Percentiles rank a stretch among this genome's conserved stretches.
phyloP scores from a whole-genome alignment of 176 grass and related monocot genomes.

The Musa acuminata region DNA sequence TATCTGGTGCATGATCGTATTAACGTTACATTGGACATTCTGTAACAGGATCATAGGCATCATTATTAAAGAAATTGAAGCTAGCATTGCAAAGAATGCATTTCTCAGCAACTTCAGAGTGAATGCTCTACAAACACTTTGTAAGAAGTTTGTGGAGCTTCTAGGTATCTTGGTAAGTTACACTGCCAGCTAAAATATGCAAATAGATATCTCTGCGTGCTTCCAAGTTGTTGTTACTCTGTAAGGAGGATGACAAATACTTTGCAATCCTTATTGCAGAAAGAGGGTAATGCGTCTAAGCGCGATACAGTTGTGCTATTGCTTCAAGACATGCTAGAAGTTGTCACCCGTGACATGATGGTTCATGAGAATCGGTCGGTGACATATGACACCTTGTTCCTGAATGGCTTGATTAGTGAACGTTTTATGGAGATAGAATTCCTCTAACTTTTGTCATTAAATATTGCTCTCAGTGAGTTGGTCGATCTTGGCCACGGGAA shows the following conservation, averaged over 20 bases:
- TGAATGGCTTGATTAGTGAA: not conserved
- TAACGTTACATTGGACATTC: constrained; percentile 20
- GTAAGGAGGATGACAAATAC: not conserved
- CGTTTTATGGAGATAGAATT: not conserved
- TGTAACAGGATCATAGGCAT: constrained; percentile 78
- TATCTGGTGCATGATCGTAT: not conserved
- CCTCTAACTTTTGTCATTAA: constrained; percentile 1
- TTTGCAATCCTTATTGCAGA: constrained; percentile 36
- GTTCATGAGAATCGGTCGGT: constrained; percentile 77
- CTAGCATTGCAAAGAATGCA: constrained; percentile 69
- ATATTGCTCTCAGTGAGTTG: constrained; percentile 48
- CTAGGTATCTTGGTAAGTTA: constrained; percentile 72
- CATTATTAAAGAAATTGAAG: constrained; percentile 93
- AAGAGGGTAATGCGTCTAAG: constrained; percentile 67
- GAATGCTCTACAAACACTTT: constrained; percentile 61
- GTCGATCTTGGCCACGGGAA: constrained; percentile 81
- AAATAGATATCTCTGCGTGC: not conserved
- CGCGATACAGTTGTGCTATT: constrained; percentile 65
- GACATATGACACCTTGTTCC: not conserved
- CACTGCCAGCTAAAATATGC: not conserved
- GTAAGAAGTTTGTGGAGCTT: constrained; percentile 92
- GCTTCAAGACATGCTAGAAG: constrained; percentile 96
- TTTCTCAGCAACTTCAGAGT: constrained; percentile 96
- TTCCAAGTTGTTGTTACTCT: not conserved
- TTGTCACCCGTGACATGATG: constrained; percentile 97